Base-by-base conservation (phyloP, 1,139 yeast genomes). In the Candida pseudoviswanathii region DNA sequence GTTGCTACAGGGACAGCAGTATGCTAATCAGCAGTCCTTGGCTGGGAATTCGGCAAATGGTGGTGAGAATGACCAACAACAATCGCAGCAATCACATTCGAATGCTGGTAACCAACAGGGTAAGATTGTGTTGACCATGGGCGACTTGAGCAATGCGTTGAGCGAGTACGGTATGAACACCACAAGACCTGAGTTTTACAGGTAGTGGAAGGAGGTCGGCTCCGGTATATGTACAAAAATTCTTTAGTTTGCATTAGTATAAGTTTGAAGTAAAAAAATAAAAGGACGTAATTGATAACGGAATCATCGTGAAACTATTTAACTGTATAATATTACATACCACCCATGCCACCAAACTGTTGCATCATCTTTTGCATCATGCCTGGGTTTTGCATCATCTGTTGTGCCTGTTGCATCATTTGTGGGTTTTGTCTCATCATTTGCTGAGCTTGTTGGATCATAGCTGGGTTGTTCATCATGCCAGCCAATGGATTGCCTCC, bases 91-190 rank as follows among this genome's bases (percentile, higher is more conserved):
- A 45, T 55, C 75, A 3, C 68, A 71, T 46, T 67, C 68, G 34
- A 72, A 68, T 58, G 79, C 83, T n/a, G 82, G 84, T 30, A 78
- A 78, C 54, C 85, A 77, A 54, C 87, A 85, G 54, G 90, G 89
- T 30, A 88, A 89, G 60, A 83, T 88, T 36, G 90, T 89, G 9
- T 76, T 90, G 57, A 89, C 96, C 0, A 86, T 89, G 88, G 96
- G 89, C 54, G 97, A 90, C 63, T 75, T 90, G 60, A 85, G 95
- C 58, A 85, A 88, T 62, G 97, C 97, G 0, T 70, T 90, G 56
- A 81, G 91, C 39, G 99, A 95, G 65, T 94, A 94, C 63, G 99
- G 99, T 1, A 77, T 95, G 60, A 92, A 94, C 62, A 82, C 95
- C 3, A 81, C 86, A 52, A 79, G 97, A 57, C 98, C 99, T 0